Evolutionary conservation across 371 early-diverging fungal species (phyloP).

Genomic region (Mortierella sp.): DNA sequence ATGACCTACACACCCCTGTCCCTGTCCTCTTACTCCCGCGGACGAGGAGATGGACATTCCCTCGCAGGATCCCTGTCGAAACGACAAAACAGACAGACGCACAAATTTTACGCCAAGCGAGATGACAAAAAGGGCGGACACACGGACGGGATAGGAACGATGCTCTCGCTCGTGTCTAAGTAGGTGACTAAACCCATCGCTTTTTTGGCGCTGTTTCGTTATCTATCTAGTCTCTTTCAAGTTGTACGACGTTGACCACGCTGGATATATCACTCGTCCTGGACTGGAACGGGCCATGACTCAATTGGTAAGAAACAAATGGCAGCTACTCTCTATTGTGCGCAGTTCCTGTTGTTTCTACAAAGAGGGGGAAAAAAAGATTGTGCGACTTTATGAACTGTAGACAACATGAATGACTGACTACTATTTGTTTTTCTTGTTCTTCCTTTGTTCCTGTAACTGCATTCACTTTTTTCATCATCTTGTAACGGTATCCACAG

Average conservation of each 20-base stretch:
- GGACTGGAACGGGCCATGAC: slow-evolving; percentile 82
- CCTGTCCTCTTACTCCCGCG: neutral
- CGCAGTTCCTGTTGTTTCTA: neutral
- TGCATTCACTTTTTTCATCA: slow-evolving; percentile 24
- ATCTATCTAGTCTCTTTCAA: slow-evolving; percentile 79
- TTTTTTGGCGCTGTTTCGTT: neutral
- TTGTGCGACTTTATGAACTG: neutral
- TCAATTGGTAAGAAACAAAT: slow-evolving; percentile 70
- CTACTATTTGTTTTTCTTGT: neutral
- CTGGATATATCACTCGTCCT: slow-evolving; percentile 81
- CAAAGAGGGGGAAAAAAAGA: neutral
- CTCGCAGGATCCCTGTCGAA: neutral
- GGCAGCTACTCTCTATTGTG: neutral
- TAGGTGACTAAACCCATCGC: slow-evolving; percentile 6
- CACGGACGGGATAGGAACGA: slow-evolving; percentile 5
- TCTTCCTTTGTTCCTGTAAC: neutral
- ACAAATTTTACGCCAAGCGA: neutral
- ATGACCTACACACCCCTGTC: neutral
- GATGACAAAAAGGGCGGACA: neutral
- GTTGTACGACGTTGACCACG: slow-evolving; percentile 86
- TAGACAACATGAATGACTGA: neutral
- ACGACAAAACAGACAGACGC: neutral
- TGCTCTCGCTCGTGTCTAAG: slow-evolving; percentile 14
- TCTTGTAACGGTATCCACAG: slow-evolving; percentile 58
- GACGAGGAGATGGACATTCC: neutral